Evolutionary conservation across 345 rosid genomes (phyloP).

Genomic region (Hypericum androsaemum): DNA sequence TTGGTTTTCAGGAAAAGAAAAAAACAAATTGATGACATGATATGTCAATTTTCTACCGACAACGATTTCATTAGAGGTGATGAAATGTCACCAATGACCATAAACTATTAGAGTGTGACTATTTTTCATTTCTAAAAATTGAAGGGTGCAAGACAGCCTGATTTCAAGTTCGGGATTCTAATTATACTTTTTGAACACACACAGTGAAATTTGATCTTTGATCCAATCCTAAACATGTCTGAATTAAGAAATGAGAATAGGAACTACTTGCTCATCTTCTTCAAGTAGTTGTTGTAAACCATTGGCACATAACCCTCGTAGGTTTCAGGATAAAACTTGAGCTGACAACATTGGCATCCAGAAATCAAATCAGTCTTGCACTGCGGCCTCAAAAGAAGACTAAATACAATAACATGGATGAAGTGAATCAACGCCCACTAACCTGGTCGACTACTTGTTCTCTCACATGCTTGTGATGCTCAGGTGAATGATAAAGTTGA

Average conservation of each 20-base stretch:
- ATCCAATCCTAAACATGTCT: background rate
- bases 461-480: constrained; percentile 63
- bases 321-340: constrained; percentile 34
- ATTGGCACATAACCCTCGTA: constrained; percentile 71
- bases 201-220: background rate
- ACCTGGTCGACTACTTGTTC: constrained; percentile 68
- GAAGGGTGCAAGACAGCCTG: too few species aligned
- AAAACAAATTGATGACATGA: too few species aligned
- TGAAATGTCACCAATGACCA: too few species aligned
- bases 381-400: background rate
- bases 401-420: background rate
- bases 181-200: too few species aligned
- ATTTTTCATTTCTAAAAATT: too few species aligned
- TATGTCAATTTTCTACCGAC: too few species aligned
- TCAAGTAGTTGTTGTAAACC: constrained; percentile 52
- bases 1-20: too few species aligned
- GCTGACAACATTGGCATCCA: constrained; percentile 27
- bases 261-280: constrained; percentile 49
- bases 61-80: too few species aligned
- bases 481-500: constrained; percentile 75
- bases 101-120: too few species aligned
- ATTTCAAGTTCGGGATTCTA: too few species aligned
- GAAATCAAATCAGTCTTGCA: constrained; percentile 3
- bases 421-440: constrained; percentile 10
- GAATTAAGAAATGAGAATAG: constrained; percentile 10